These are phyloP conservation scores for Sutorius eximius DNA, from an alignment of 1,284 basidiomycete species.

Conservation along the genomic window DNA sequence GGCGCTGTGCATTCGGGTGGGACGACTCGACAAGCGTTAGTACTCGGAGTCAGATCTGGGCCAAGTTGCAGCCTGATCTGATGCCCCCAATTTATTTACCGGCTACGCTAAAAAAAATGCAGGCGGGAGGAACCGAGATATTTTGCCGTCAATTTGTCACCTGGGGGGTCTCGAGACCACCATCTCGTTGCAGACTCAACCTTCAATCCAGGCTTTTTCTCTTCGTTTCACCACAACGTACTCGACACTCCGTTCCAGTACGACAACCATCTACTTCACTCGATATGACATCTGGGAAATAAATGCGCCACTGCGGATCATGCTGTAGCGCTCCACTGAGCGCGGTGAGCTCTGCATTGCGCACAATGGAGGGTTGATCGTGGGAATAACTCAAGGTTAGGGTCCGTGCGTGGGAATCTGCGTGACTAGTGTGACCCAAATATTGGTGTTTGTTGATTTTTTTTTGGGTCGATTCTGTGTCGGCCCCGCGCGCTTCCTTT, in stretches of 20 bases:
- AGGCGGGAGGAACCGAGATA: constrained; percentile 7
- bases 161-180: constrained; percentile 32
- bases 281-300: not conserved
- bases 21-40: not conserved
- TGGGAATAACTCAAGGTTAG: constrained; percentile 39
- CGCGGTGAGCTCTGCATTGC: constrained; percentile 4
- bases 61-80: no score
- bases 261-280: not conserved
- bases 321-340: constrained; percentile 2
- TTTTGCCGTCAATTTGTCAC: constrained; percentile 13
- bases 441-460: constrained; percentile 42
- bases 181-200: constrained; percentile 2
- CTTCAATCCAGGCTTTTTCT: not conserved
- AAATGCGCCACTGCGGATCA: not conserved
- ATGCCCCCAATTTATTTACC: no score
- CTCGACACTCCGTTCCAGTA: not conserved
- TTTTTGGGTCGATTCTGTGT: constrained; percentile 41
- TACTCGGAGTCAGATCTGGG: no score
- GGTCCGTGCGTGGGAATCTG: constrained; percentile 43
- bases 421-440: constrained; percentile 41
- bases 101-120: no score
- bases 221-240: not conserved
- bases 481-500: constrained; percentile 48
- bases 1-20: not conserved
- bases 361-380: constrained; percentile 26